Evolutionary conservation across 129 eudicot genomes (phyloP).

Genomic region (Lactuca saligna): DNA sequence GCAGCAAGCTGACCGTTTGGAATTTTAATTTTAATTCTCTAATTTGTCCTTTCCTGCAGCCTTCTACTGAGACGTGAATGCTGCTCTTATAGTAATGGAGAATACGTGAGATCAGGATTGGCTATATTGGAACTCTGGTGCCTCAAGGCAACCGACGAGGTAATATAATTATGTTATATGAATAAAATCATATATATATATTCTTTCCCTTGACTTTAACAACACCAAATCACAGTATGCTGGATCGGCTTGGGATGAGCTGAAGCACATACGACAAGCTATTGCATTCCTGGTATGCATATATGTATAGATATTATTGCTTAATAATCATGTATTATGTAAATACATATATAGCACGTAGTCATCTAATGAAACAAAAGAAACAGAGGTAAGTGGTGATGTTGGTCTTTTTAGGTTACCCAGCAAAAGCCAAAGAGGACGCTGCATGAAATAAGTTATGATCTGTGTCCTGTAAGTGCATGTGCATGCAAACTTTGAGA

Average conservation of each 20-base stretch:
- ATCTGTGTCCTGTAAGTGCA: slow-evolving; percentile 84
- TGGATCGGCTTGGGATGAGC: slow-evolving; percentile 98
- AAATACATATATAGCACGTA: too few relatives aligned
- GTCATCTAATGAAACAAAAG: not conserved
- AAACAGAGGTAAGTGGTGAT: slow-evolving; percentile 7
- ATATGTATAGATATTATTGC: too few relatives aligned
- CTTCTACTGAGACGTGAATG: slow-evolving; percentile 95
- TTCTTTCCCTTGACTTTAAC: slow-evolving; percentile 18
- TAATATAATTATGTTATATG: slow-evolving; percentile 15
- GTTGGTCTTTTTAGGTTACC: slow-evolving; percentile 51
- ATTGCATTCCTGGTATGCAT: slow-evolving; percentile 86
- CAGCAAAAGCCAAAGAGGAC: slow-evolving; percentile 82
- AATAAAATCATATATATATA: not conserved
- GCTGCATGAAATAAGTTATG: slow-evolving; percentile 80
- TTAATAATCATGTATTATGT: too few relatives aligned
- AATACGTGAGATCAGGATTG: slow-evolving; percentile 77
- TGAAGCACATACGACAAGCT: slow-evolving; percentile 94
- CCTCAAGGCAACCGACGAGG: slow-evolving; percentile 81
- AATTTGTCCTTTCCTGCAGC: slow-evolving; percentile 40
- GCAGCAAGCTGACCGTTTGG: slow-evolving; percentile 16
- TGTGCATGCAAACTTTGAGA: not conserved
- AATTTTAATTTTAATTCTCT: slow-evolving; percentile 11
- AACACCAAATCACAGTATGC: slow-evolving; percentile 58
- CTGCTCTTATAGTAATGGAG: slow-evolving; percentile 93
- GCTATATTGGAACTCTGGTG: slow-evolving; percentile 89